Evolutionary conservation across 1,284 basidiomycete species (phyloP).

Genomic region (Cutaneotrichosporon sp.): DNA sequence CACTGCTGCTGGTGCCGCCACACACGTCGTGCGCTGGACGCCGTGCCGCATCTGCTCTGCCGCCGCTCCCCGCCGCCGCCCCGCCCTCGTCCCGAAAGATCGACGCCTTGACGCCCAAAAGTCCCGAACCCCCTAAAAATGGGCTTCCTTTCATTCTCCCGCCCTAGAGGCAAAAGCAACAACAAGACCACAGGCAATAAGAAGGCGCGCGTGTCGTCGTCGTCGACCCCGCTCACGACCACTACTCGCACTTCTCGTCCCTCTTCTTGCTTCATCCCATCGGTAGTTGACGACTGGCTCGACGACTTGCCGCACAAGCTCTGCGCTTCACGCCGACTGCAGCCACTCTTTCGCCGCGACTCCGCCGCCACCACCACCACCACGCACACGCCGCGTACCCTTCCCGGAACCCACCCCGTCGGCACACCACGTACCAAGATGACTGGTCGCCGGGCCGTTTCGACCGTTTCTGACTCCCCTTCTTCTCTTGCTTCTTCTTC

Average conservation of each 20-base stretch:
- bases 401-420: background rate
- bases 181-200: background rate
- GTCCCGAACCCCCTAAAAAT: constrained; percentile 1
- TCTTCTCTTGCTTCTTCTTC: too few species aligned
- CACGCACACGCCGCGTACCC: background rate
- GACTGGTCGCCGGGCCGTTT: background rate
- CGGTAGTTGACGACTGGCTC: constrained; percentile 1
- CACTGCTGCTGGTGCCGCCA: too few species aligned
- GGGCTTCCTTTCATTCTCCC: constrained; percentile 4
- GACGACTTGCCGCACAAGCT: background rate
- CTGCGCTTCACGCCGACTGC: too few species aligned
- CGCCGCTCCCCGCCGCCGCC: background rate
- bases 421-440: constrained; percentile 1
- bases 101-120: background rate
- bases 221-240: too few species aligned
- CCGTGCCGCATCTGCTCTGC: too few species aligned
- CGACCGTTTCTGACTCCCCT: background rate
- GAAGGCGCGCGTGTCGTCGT: background rate
- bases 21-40: too few species aligned
- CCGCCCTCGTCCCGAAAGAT: background rate
- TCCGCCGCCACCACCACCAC: background rate
- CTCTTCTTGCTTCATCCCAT: background rate
- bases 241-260: background rate
- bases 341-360: too few species aligned
- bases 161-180: background rate